A percentile compares a stretch with the other conserved stretches of the same genome.
Evolutionary conservation across 2,329 filamentous ascomycete genomes (phyloP).

Genomic region (Trichothecium roseum): DNA sequence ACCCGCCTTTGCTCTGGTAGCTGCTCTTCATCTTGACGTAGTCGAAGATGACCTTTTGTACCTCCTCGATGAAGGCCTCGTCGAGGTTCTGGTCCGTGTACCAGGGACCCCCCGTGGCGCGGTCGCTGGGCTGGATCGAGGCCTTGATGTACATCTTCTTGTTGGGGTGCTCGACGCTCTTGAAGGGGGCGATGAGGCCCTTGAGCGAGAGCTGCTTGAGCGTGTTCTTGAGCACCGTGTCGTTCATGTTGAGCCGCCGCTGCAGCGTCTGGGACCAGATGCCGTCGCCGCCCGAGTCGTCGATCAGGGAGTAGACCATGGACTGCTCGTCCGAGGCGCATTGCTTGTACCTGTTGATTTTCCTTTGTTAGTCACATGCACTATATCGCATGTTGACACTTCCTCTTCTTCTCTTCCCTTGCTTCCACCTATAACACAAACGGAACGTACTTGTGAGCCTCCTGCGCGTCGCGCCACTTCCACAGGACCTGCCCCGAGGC

Average conservation of each 20-base stretch:
- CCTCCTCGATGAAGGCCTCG: constrained; percentile 71
- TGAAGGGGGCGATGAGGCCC: constrained; percentile 77
- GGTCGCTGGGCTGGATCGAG: constrained; percentile 73
- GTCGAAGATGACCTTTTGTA: constrained; percentile 64
- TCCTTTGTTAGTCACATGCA: constrained; percentile 3
- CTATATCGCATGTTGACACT: background rate
- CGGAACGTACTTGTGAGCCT: constrained; percentile 50
- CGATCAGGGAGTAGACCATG: constrained; percentile 81
- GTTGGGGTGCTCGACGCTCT: constrained; percentile 80
- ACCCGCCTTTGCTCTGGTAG: constrained; percentile 39
- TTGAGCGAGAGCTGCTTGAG: constrained; percentile 78
- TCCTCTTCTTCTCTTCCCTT: constrained; percentile 1
- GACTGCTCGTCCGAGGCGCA: constrained; percentile 62
- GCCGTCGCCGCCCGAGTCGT: constrained; percentile 72
- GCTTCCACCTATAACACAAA: no score
- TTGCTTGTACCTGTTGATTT: constrained; percentile 40
- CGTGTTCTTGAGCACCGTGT: constrained; percentile 68
- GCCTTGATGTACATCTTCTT: constrained; percentile 96
- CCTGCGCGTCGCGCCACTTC: constrained; percentile 47
- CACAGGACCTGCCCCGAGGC: constrained; percentile 33
- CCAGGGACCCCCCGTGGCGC: constrained; percentile 89
- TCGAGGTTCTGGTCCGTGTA: constrained; percentile 88
- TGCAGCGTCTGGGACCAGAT: constrained; percentile 88
- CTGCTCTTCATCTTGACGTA: constrained; percentile 65
- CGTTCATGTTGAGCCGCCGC: constrained; percentile 70